Evolutionary conservation across 129 eudicot genomes (phyloP).

Genomic region (Artemisia tridentata): DNA sequence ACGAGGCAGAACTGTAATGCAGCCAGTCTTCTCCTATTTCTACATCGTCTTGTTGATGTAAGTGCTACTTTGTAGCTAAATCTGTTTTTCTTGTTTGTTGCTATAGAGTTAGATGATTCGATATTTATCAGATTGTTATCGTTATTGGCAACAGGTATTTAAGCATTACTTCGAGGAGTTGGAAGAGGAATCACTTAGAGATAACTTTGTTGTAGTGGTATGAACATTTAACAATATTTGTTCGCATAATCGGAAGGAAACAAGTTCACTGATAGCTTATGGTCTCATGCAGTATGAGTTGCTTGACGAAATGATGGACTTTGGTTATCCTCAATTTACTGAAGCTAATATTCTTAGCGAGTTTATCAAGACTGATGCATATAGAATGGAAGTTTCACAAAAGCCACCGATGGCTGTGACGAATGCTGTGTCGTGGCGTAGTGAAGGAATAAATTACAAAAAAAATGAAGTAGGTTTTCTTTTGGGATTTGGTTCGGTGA

Average conservation of each 20-base stretch:
- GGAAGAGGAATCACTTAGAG: conserved; percentile 99
- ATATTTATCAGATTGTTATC: conserved; percentile 5
- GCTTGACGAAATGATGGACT: conserved; percentile 96
- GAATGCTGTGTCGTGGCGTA: conserved; percentile 98
- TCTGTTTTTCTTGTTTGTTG: too few relatives aligned
- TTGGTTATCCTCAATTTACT: conserved; percentile 90
- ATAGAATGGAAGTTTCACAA: conserved; percentile 88
- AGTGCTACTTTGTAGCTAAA: conserved; percentile 19
- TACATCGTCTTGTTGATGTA: conserved; percentile 87
- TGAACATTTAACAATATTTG: background rate
- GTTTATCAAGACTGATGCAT: conserved; percentile 94
- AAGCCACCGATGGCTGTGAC: conserved; percentile 98
- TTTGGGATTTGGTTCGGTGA: background rate
- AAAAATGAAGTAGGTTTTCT: conserved; percentile 68
- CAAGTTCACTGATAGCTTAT: background rate
- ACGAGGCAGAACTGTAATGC: conserved; percentile 90
- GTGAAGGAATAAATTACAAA: conserved; percentile 87
- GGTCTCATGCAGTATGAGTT: conserved; percentile 65
- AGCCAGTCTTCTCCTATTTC: conserved; percentile 69
- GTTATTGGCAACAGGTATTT: conserved; percentile 62
- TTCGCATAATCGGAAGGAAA: background rate
- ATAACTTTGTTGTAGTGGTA: conserved; percentile 95
- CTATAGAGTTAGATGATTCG: background rate
- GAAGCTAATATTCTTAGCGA: conserved; percentile 95
- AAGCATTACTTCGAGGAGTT: conserved; percentile 93